Evolutionary conservation across 371 early-diverging fungal genomes (phyloP).

Genomic region (Actinomortierella wolfii): DNA sequence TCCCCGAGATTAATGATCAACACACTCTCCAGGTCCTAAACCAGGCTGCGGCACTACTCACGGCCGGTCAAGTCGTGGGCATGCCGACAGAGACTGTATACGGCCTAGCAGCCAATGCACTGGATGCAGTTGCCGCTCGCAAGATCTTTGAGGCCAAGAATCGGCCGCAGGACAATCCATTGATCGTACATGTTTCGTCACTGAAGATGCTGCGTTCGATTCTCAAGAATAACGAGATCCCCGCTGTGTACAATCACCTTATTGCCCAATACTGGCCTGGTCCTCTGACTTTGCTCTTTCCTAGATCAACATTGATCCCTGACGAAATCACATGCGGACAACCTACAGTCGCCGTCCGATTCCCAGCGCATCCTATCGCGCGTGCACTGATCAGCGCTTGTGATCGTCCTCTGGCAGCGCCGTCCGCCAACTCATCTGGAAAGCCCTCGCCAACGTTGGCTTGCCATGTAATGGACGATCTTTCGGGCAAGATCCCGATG

Average conservation of each 20-base stretch:
- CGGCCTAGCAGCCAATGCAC: slow-evolving; percentile 96
- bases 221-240: slow-evolving; percentile 63
- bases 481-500: slow-evolving; percentile 81
- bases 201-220: slow-evolving; percentile 85
- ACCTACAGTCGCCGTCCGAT: slow-evolving; percentile 92
- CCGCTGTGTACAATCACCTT: slow-evolving; percentile 65
- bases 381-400: slow-evolving; percentile 86
- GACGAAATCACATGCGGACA: slow-evolving; percentile 86
- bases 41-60: slow-evolving; percentile 53
- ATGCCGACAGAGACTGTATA: slow-evolving; percentile 99
- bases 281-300: slow-evolving; percentile 95
- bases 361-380: slow-evolving; percentile 93
- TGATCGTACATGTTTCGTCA: slow-evolving; percentile 97
- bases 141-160: slow-evolving; percentile 94
- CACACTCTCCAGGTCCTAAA: slow-evolving; percentile 46
- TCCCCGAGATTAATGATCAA: slow-evolving; percentile 15
- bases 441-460: slow-evolving; percentile 96
- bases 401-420: slow-evolving; percentile 97
- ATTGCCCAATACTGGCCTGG: slow-evolving; percentile 96
- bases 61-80: slow-evolving; percentile 73
- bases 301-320: slow-evolving; percentile 72
- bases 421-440: slow-evolving; percentile 99
- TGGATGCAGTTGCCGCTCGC: slow-evolving; percentile 70
- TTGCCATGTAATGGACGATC: slow-evolving; percentile 89
- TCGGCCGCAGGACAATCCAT: slow-evolving; percentile 97